Conservation (phyloP, 2,329 filamentous ascomycete species). For the Calonectria pteridis region DNA sequence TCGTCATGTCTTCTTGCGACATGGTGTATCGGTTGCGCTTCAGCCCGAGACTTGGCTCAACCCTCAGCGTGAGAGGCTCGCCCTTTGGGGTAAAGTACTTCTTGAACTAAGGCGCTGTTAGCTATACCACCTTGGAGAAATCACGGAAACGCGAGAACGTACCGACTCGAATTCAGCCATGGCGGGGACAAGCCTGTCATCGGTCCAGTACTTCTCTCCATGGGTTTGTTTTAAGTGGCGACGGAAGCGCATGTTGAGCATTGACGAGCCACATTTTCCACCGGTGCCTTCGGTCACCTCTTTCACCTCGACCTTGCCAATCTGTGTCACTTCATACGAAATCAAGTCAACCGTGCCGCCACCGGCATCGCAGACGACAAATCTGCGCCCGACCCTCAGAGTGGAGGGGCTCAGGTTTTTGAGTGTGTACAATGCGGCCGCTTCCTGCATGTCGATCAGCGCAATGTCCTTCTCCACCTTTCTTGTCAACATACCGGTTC, state of each 20-base stretch:
- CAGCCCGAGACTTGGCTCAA: conserved; percentile 50
- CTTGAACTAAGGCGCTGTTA: conserved; percentile 49
- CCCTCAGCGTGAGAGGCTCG: conserved; percentile 52
- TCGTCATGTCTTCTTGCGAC: conserved; percentile 74
- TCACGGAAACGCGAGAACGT: conserved; percentile 56
- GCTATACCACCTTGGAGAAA: not conserved
- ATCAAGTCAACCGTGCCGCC: conserved; percentile 68
- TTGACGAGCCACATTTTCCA: conserved; percentile 62
- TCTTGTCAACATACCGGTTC: conserved; percentile 55
- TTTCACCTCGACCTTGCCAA: conserved; percentile 58
- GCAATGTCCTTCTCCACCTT: not conserved
- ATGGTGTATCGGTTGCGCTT: conserved; percentile 48
- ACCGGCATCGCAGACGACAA: conserved; percentile 67
- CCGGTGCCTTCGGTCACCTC: conserved; percentile 64
- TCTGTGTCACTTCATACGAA: conserved; percentile 60
- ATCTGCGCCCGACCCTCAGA: conserved; percentile 59
- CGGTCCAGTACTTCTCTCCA: conserved; percentile 57
- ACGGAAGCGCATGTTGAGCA: conserved; percentile 62
- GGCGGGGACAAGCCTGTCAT: conserved; percentile 55
- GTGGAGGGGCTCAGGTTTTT: conserved; percentile 56
- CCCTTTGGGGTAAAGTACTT: conserved; percentile 52
- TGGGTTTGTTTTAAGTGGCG: conserved; percentile 58
- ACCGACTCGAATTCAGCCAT: conserved; percentile 58
- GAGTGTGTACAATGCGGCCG: conserved; percentile 63
- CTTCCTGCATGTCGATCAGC: conserved; percentile 53